Base-by-base conservation (phyloP, 2,329 filamentous ascomycete genomes). In the Microcyclosporella mali region DNA sequence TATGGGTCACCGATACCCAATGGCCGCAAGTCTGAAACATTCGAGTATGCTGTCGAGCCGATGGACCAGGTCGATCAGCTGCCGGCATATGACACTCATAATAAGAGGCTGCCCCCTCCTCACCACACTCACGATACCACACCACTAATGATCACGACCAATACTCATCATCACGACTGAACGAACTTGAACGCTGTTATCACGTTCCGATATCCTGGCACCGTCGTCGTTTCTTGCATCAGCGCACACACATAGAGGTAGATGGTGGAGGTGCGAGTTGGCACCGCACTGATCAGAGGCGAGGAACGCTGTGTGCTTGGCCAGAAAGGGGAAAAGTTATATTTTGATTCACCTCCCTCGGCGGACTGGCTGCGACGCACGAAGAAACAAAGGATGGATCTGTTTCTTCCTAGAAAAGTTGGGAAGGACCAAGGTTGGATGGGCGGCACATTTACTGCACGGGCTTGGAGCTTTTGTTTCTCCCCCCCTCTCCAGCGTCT, bases 21-120 rank as follows among this genome's bases (percentile, higher is more conserved):
- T 36, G 59, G 59, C 16, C 55, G 58, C 21, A 61, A 60, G 44
- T 61, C 58, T 15, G 55, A 54, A 19, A 57, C 59, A 4, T 61
- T 62, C 45, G 57, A 61, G 27, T 55, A 45, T 43, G 48, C 51
- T 14, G 36, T 46, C 27, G 37, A 40, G 19, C 31, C 42, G 6
- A 32, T 47, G 27, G 25, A 47, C 21, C 45, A 50, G 36, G 54
- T 47, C 28, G 55, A 59, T 33, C 55, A 57, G 43, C 52, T 60
- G 10, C 60, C 59, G 14, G 58, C 59, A 32, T 62, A 62, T 51
- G 57, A 59, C 40, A 43, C 47, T 7, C 55, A 57, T 25, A 25
- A 25, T 9, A 25, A 25, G 9, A 25, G 21, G 9, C 21, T 6
- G 9, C 9, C 9, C 21, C 21, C 21, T 6, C 21, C 21, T 25